Conservation (phyloP, 495 filamentous ascomycete species). For the Talaromyces stipitatus region DNA sequence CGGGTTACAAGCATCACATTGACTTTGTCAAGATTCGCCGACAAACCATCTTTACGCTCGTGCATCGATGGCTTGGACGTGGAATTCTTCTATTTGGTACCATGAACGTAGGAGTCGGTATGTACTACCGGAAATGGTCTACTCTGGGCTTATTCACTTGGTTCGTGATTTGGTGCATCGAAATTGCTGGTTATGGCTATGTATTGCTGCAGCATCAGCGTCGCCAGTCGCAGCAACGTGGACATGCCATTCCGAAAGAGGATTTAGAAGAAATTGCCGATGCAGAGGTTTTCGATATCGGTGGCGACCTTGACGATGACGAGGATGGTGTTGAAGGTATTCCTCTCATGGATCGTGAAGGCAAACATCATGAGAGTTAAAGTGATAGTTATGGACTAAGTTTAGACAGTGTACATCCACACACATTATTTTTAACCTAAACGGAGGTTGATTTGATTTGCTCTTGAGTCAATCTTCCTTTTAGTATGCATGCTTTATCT, state of each 20-base stretch:
- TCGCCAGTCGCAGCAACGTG: background rate
- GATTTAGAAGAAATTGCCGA: background rate
- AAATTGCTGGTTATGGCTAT: conserved; percentile 1
- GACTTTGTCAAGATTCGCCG: conserved; percentile 6
- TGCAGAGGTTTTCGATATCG: conserved; percentile 6
- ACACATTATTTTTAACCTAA: background rate
- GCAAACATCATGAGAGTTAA: background rate
- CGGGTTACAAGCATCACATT: conserved; percentile 8
- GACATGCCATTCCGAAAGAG: background rate
- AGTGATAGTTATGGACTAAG: background rate
- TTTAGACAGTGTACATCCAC: background rate
- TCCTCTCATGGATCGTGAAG: conserved; percentile 1
- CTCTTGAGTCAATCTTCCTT: background rate
- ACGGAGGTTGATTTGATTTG: background rate
- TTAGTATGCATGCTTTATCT: background rate
- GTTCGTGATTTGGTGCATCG: conserved; percentile 4
- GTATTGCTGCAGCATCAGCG: background rate
- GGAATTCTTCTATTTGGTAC: conserved; percentile 4
- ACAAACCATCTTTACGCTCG: background rate
- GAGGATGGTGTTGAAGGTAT: conserved; percentile 5
- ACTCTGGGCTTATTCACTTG: background rate
- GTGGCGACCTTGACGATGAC: conserved; percentile 3
- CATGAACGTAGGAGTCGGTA: conserved; percentile 5
- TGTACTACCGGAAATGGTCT: conserved; percentile 5
- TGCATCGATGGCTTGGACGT: conserved; percentile 6